Conservation (phyloP, 2,329 filamentous ascomycete species). For the Lasiodiplodia hormozganensis region DNA sequence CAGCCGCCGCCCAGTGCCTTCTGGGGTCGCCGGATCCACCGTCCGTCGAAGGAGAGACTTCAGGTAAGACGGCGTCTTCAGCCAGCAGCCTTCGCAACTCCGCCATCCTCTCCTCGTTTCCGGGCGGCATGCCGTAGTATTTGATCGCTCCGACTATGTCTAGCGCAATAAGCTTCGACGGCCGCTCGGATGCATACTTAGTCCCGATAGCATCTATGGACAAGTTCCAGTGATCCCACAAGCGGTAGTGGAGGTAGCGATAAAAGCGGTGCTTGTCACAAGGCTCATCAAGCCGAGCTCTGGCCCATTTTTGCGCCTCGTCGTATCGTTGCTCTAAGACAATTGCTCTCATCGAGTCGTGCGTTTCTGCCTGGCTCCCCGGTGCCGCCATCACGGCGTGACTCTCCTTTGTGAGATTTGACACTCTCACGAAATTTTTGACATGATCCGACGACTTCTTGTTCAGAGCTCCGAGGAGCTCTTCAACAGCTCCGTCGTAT, state of each 20-base stretch:
- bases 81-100: neutral
- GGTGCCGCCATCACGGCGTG: neutral
- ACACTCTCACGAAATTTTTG: neutral
- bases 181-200: neutral
- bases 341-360: neutral
- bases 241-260: neutral
- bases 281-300: neutral
- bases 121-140: neutral
- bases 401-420: neutral
- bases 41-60: too few relatives aligned
- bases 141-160: neutral
- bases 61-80: neutral
- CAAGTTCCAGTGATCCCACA: neutral
- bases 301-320: neutral
- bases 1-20: neutral
- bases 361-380: neutral
- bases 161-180: neutral
- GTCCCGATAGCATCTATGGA: neutral
- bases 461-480: neutral
- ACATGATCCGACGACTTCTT: neutral
- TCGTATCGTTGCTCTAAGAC: neutral
- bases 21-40: neutral
- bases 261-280: too few relatives aligned
- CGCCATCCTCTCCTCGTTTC: neutral
- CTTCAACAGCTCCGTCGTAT: neutral